Evolutionary conservation across 768 basidiomycete species (phyloP), one percentile per base, ranked within the genome.

Genomic region (Tephrocybe rancida): DNA sequence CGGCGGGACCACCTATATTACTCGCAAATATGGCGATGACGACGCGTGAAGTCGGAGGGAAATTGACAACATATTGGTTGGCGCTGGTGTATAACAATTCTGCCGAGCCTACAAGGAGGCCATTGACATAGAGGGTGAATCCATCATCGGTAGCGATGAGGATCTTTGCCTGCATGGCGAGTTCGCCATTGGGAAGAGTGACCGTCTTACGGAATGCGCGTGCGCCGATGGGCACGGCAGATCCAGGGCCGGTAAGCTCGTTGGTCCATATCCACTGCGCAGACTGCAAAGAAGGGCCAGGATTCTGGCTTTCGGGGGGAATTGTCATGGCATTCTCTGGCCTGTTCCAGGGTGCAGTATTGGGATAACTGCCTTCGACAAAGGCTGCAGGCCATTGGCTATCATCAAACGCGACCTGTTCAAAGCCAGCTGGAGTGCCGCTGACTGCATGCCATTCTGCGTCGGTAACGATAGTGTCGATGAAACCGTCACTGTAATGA

Each of bases 181-280:
- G 48, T 52, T 63, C 55, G 8, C 64, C 65, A 16, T 46, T 41
- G 14, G 68, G 65, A 16, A 65, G 54, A 19, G 53, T 54, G 24
- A 69, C 55, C 2, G 57, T 65, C 34, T 64, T 68, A 25, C 65
- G 62, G 66, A 71, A 71, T 14, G 67, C 64, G 34, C 69, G 64
- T 5, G 59, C 27, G 1, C 70, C 67, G 2, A 59, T 41, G 1
- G 68, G 68, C 4, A 55, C 57, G 19, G 19, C 24, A n/a, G 32
- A 50, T n/a, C 61, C 63, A 13, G 57, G 49, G 8, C 50, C 50
- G 34, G 27, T 50, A 32, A 66, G 52, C 26, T 71, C 69, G 48
- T 62, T 65, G 25, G 70, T 68, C 70, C 69, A 72, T n/a, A 72
- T 69, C 69, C 69, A 71, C 16, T 44, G 16, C 21, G 65, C 57